These are phyloP conservation scores for Saccharomycopsis sp. DNA, from an alignment of 805 yeast genomes.

Conservation along the genomic window DNA sequence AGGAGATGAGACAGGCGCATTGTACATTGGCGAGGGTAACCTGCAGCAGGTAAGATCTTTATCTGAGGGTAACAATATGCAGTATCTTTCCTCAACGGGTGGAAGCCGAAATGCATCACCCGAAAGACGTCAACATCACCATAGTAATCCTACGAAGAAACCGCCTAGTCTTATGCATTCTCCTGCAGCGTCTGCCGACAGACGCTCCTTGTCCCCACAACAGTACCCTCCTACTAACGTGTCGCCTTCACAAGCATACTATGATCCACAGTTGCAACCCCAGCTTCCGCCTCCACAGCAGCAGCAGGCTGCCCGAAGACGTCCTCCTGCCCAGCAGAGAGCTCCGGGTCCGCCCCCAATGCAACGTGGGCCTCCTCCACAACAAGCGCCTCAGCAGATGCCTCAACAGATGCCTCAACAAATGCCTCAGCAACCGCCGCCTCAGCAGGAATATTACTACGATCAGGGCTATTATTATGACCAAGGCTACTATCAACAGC, in stretches of 20 bases:
- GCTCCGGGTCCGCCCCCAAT: too few relatives aligned
- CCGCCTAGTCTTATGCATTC: neutral
- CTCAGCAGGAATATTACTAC: neutral
- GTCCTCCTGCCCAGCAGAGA: too few relatives aligned
- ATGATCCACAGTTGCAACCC: neutral
- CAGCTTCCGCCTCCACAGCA: conserved; percentile 24
- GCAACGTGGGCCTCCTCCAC: conserved; percentile 17
- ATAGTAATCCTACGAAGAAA: neutral
- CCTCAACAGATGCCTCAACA: conserved; percentile 5
- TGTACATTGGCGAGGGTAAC: too few relatives aligned
- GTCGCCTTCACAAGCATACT: neutral
- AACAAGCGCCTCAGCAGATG: conserved; percentile 21
- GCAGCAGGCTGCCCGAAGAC: too few relatives aligned
- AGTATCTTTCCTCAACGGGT: neutral
- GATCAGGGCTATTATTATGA: conserved; percentile 5
- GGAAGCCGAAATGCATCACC: neutral
- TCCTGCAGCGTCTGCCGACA: conserved; percentile 18
- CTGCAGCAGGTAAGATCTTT: neutral
- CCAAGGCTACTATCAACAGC: conserved; percentile 10
- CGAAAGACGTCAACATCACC: conserved; percentile 22
- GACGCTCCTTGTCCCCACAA: conserved; percentile 9
- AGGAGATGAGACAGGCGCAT: neutral
- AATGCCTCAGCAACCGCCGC: neutral
- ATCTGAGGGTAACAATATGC: neutral
- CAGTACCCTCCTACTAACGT: conserved; percentile 11